Evolutionary conservation across 2,329 filamentous ascomycete species (phyloP).

Genomic region (Monosporascus sp.): DNA sequence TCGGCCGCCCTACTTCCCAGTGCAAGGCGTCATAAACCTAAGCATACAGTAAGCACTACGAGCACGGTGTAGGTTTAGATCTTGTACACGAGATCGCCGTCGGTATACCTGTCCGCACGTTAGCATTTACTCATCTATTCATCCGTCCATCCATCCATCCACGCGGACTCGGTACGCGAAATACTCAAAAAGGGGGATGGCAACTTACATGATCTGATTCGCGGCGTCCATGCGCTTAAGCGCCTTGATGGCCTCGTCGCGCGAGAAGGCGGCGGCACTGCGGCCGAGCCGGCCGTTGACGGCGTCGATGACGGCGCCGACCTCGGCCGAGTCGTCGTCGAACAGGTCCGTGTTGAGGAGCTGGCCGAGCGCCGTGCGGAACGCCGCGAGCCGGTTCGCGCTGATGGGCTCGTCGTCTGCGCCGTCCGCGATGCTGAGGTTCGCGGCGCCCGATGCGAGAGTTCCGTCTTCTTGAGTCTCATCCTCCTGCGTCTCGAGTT

Average conservation of each 20-base stretch:
- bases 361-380: slow-evolving; percentile 77
- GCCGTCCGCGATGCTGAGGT: slow-evolving; percentile 27
- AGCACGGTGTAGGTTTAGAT: slow-evolving; percentile 39
- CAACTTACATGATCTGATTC: slow-evolving; percentile 87
- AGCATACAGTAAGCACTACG: too few species aligned
- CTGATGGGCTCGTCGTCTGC: slow-evolving; percentile 42
- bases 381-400: slow-evolving; percentile 60
- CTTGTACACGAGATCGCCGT: slow-evolving; percentile 64
- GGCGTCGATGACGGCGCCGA: slow-evolving; percentile 68
- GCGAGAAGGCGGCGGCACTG: slow-evolving; percentile 56
- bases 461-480: slow-evolving; percentile 34
- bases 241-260: slow-evolving; percentile 69
- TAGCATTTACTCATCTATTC: slow-evolving; percentile 6
- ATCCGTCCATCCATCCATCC: neutral
- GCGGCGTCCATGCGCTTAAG: slow-evolving; percentile 72
- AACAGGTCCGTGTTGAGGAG: slow-evolving; percentile 81
- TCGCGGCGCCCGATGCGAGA: slow-evolving; percentile 26
- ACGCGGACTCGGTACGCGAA: too few species aligned
- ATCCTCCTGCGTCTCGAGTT: slow-evolving; percentile 46
- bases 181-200: neutral
- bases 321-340: slow-evolving; percentile 73
- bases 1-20: too few species aligned
- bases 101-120: slow-evolving; percentile 41
- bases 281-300: slow-evolving; percentile 68
- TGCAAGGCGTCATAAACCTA: too few species aligned